These are phyloP conservation scores for Ascochyta clinopodiicola DNA, from an alignment of 2,329 filamentous ascomycete species.

Conservation along the genomic window DNA sequence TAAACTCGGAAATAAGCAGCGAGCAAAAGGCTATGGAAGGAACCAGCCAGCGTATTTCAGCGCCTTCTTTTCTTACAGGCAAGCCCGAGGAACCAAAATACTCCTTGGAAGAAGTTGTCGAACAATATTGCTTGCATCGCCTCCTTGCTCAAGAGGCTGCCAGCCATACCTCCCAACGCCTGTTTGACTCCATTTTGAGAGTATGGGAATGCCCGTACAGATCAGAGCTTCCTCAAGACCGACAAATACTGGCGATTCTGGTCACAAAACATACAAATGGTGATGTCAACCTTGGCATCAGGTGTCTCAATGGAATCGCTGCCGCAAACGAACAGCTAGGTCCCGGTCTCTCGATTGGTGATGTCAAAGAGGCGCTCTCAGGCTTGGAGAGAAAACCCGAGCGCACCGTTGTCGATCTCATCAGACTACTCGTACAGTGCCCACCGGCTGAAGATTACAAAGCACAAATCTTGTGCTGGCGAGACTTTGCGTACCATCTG, in stretches of 20 bases:
- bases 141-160: conserved; percentile 21
- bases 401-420: conserved; percentile 25
- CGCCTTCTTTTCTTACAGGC: neutral
- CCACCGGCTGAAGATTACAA: neutral
- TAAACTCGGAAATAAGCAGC: neutral
- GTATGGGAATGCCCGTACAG: conserved; percentile 27
- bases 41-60: neutral
- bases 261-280: conserved; percentile 13
- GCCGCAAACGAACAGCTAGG: conserved; percentile 8
- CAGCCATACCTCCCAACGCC: conserved; percentile 12
- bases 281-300: conserved; percentile 17
- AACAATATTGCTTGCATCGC: conserved; percentile 26
- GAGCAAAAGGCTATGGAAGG: too few species aligned
- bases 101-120: conserved; percentile 23
- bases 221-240: conserved; percentile 6
- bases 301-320: conserved; percentile 30
- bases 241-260: conserved; percentile 27
- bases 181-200: conserved; percentile 24
- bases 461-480: conserved; percentile 28
- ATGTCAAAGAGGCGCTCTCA: conserved; percentile 19
- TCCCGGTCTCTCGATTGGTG: conserved; percentile 17
- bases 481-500: conserved; percentile 26
- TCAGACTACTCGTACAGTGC: conserved; percentile 21
- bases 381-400: conserved; percentile 7
- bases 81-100: neutral